phyloP scores from a whole-genome alignment of 2,329 filamentous ascomycete species.

The Metarhizium brunneum region DNA sequence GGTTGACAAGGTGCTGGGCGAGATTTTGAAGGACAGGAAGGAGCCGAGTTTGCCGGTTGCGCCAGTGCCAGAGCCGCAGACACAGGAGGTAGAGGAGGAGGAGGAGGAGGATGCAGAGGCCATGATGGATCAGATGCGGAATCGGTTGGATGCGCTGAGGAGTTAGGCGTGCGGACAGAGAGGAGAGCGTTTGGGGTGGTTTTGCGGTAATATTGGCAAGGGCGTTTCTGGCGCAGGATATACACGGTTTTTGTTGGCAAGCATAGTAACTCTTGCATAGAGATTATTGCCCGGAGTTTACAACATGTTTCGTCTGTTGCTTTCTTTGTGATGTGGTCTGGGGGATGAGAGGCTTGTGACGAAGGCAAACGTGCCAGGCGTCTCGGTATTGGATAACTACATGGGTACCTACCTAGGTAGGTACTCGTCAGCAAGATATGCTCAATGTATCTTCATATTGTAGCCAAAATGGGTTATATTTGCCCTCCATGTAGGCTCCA shows the following conservation, averaged over 20 bases:
- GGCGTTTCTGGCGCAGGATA: not conserved
- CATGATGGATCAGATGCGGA: constrained; percentile 90
- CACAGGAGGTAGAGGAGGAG: constrained; percentile 39
- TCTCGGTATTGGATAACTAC: no score
- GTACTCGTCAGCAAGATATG: no score
- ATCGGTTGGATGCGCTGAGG: constrained; percentile 80
- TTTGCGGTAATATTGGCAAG: not conserved
- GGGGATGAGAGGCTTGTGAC: no score
- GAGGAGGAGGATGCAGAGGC: constrained; percentile 83
- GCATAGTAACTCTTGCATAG: not conserved
- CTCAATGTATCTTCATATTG: no score
- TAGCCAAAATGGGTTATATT: no score
- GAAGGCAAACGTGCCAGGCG: no score
- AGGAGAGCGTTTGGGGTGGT: not conserved
- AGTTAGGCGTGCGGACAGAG: constrained; percentile 40
- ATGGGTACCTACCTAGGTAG: no score
- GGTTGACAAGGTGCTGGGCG: constrained; percentile 86
- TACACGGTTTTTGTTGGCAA: not conserved
- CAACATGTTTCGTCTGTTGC: not conserved
- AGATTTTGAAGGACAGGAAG: constrained; percentile 77
- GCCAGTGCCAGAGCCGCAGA: constrained; percentile 45
- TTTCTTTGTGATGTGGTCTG: not conserved
- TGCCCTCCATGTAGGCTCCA: no score
- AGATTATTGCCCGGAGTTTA: not conserved
- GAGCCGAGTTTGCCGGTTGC: constrained; percentile 48